These are phyloP conservation scores for Jackrogersella minutella DNA, from an alignment of 495 filamentous ascomycete species.

Conservation along the genomic window DNA sequence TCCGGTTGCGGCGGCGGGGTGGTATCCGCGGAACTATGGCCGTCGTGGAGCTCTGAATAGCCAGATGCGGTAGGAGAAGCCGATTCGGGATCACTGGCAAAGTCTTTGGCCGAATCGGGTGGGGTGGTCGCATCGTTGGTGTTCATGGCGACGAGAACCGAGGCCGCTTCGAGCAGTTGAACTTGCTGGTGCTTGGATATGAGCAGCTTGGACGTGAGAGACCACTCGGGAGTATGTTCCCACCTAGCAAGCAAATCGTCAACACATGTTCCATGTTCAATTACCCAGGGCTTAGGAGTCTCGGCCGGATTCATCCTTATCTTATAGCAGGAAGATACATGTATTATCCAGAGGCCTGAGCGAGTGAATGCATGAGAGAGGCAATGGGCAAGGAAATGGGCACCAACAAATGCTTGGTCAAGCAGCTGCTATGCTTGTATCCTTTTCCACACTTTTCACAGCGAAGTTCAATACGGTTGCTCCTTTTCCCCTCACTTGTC, in stretches of 20 bases:
- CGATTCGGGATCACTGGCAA: conserved; percentile 79
- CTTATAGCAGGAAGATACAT: conserved; percentile 40
- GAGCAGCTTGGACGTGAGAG: conserved; percentile 93
- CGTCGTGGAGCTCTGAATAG: conserved; percentile 77
- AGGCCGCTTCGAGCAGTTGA: conserved; percentile 94
- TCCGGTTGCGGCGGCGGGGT: conserved; percentile 72
- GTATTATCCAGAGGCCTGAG: conserved; percentile 40
- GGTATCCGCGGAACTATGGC: conserved; percentile 71
- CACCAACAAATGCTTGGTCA: conserved; percentile 99
- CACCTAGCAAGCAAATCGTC: conserved; percentile 73
- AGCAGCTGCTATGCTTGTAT: conserved; percentile 99
- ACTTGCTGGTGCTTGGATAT: conserved; percentile 99
- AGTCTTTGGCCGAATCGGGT: conserved; percentile 68
- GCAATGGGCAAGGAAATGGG: conserved; percentile 60
- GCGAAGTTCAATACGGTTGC: conserved; percentile 81
- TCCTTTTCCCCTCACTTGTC: conserved; percentile 78
- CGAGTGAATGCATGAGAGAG: conserved; percentile 49
- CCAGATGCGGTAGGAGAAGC: conserved; percentile 80
- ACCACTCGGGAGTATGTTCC: conserved; percentile 99
- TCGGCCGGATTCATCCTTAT: conserved; percentile 33
- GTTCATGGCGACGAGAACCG: conserved; percentile 94
- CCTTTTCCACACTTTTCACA: conserved; percentile 99
- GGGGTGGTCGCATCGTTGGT: conserved; percentile 60
- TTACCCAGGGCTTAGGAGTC: conserved; percentile 40
- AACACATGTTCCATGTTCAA: conserved; percentile 47